Evolutionary conservation across 1,284 basidiomycete species (phyloP), one percentile per base, ranked within the genome.

Genomic region (Cutaneotrichosporon sp.): DNA sequence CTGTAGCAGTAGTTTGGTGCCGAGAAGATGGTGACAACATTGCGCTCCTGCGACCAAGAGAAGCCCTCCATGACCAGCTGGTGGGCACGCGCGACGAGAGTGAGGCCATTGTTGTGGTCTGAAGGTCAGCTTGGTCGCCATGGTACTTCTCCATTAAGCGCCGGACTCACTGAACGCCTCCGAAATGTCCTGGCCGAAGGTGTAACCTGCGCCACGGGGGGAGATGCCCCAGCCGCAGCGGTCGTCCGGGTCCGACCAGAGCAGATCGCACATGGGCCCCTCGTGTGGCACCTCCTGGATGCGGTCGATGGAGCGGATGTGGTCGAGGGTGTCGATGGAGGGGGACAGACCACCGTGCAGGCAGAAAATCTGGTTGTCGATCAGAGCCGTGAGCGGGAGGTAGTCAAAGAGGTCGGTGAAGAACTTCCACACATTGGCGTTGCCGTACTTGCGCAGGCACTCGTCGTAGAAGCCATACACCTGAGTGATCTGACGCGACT

Each of bases 401-500:
- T 90, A 98, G 78, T 98, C 94, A 74, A 99, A 99, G 49, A 99
- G 79, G 79, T 99, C 96, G 71, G 93, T 97, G 74, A 97, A 99
- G 80, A 87, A 97, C 70, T 94, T 88, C 94, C 94, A 99, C 43
- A 99, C 96, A 72, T 97, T 98, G 67, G 93, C 93, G 77, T 97
- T 97, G 53, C 96, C 96, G 78, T 99, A 99, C 80, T 99, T 99
- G 72, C 96, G 85, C 68, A 97, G 81, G 71, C 94, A 99, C 77
- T 99, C 94, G 80, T 99, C 94, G 78, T 99, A 98, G 75, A 99
- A 99, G 29, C 94, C 94, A 71, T 99, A 98, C 14, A 98, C 94
- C 77, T 99, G 94, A 27, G 96, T 99, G 79, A 99, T 98, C 80
- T 99, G 94, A 69, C 94, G 83, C 58, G 88, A 92, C 78, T 99